A percentile compares a stretch with the other conserved stretches of the same genome.
Evolutionary conservation across 129 eudicot species (phyloP).

Genomic region (Centrapalus pauciflorus): DNA sequence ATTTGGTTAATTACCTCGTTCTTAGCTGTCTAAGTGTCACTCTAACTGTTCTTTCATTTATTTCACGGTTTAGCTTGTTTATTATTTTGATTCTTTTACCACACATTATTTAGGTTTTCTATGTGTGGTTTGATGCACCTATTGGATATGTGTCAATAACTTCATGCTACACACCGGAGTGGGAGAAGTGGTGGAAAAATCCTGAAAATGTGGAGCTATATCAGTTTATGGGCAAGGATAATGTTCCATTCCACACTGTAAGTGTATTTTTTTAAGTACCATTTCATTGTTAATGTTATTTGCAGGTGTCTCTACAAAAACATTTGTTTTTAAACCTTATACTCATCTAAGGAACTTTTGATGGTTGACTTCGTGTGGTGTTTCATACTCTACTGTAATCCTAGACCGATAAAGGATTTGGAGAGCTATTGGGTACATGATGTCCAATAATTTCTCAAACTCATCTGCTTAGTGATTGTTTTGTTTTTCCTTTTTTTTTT

Average conservation of each 20-base stretch:
- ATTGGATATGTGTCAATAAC: constrained; percentile 97
- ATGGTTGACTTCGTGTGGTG: background rate
- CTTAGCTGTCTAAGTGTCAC: background rate
- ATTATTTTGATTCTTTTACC: background rate
- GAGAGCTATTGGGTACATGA: background rate
- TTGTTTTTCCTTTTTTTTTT: background rate
- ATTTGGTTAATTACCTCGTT: background rate
- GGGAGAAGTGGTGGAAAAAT: constrained; percentile 99
- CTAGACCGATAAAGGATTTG: background rate
- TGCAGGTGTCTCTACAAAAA: background rate
- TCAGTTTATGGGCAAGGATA: constrained; percentile 99
- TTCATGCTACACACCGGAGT: constrained; percentile 74
- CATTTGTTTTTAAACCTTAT: background rate
- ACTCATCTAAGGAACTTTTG: background rate
- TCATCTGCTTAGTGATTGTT: background rate
- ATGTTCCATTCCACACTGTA: constrained; percentile 97
- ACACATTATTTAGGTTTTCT: constrained; percentile 58
- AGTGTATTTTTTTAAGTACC: constrained; percentile 23
- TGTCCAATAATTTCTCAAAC: background rate
- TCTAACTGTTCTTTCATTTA: background rate
- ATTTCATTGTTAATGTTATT: background rate
- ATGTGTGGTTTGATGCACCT: constrained; percentile 99
- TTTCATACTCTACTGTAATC: background rate
- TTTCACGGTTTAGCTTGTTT: background rate
- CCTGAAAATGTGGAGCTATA: constrained; percentile 94